Evolutionary conservation across 768 basidiomycete species (phyloP), one percentile per base, ranked within the genome.

Genomic region (Cystofilobasidium ferigula): DNA sequence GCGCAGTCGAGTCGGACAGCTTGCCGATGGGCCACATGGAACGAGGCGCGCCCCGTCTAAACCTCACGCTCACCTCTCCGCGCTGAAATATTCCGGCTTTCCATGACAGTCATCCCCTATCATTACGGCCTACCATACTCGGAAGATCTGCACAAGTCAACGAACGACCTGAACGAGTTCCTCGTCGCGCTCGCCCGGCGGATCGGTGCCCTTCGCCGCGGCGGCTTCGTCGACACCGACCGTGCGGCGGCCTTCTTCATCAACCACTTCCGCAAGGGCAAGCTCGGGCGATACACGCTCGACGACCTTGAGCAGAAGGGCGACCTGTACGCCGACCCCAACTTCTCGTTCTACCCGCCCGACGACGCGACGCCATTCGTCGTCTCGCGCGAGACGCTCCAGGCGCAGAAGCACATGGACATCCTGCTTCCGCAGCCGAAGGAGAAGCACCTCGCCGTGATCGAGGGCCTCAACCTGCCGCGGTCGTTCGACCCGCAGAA

Each of bases 161-260:
- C 82, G 0, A 77, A 79, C 48, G 83, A 88, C 71, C 74, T 87
- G 45, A 72, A 81, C 30, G 78, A 79, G 24, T 88, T 98, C 74
- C 79, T 95, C 38, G 80, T 81, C 24, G 77, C 80, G 24, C 79
- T 99, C 36, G 89, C 85, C 0, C 74, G 74, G 45, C 82, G 92
- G 20, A 83, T 94, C 73, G 84, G 87, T n/a, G 89, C 93, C 81
- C 78, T 94, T 24, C 79, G 81, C 69, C 82, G 85, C 68, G 90
- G 92, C 7, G 89, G 86, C 18, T 80, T 83, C 53, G 78, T 80
- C 57, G 87, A 98, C 77, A 73, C 80, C 5, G 74, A 81, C 5
- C 82, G 88, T 28, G 89, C 91, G 12, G 86, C 86, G 5, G 78
- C 80, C 26, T 89, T 86, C 80, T 86, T 97, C 72, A 82, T 98